phyloP scores from a whole-genome alignment of 2,329 filamentous ascomycete genomes.

The Torrubiella hemipterigena region DNA sequence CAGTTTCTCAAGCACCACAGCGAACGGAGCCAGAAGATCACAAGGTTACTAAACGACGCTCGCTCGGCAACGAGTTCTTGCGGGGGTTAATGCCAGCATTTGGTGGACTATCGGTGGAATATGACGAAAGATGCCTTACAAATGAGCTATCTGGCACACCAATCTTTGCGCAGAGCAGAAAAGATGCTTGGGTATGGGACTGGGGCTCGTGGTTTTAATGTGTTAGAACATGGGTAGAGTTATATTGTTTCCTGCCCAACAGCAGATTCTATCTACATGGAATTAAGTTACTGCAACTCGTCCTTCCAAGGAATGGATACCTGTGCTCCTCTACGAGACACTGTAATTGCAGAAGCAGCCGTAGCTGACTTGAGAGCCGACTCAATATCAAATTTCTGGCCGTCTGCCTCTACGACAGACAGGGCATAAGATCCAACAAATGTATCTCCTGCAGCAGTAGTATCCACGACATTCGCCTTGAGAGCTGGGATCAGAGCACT shows the following conservation, averaged over 20 bases:
- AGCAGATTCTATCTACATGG: conserved; percentile 4
- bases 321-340: conserved; percentile 29
- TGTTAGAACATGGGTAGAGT: too few relatives aligned
- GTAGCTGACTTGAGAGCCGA: conserved; percentile 45
- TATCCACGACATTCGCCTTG: conserved; percentile 73
- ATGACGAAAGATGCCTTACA: too few relatives aligned
- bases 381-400: conserved; percentile 36
- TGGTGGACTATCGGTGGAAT: too few relatives aligned
- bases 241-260: too few relatives aligned
- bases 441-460: conserved; percentile 87
- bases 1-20: too few relatives aligned
- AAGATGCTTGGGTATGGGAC: too few relatives aligned
- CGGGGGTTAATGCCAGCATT: too few relatives aligned
- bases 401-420: conserved; percentile 43
- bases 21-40: too few relatives aligned
- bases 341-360: conserved; percentile 27
- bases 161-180: too few relatives aligned
- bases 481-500: conserved; percentile 47
- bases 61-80: too few relatives aligned
- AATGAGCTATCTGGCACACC: too few relatives aligned
- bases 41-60: too few relatives aligned
- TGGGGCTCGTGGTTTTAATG: conserved; percentile 6
- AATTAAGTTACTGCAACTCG: conserved; percentile 19
- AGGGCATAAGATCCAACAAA: conserved; percentile 85
- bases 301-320: conserved; percentile 31